Percentiles rank a stretch among this genome's conserved stretches.
These are phyloP conservation scores for Microstegium vimineum DNA, from an alignment of 176 grass and related monocot genomes.

Conservation along the genomic window DNA sequence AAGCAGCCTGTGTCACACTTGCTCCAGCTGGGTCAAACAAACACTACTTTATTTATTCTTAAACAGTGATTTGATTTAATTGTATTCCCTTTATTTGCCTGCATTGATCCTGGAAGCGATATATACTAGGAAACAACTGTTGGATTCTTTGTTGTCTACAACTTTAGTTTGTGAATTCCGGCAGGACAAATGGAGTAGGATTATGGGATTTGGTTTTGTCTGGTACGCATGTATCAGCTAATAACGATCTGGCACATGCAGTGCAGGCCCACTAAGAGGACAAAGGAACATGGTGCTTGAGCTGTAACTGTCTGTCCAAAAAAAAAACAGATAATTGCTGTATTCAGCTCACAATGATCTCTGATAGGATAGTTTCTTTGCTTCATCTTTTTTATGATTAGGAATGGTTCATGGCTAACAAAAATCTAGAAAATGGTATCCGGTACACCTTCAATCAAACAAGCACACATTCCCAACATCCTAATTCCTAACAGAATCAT, in stretches of 20 bases:
- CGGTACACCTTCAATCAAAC: slow-evolving; percentile 26
- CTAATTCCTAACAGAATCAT: slow-evolving; percentile 35
- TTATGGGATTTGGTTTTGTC: slow-evolving; percentile 30
- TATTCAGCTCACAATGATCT: slow-evolving; percentile 21
- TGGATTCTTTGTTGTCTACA: slow-evolving; percentile 10
- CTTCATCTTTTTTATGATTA: background rate
- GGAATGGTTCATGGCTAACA: background rate
- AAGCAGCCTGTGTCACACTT: background rate
- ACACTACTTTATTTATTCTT: background rate
- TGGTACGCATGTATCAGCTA: slow-evolving; percentile 22
- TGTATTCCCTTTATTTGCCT: background rate
- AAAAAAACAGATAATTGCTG: background rate
- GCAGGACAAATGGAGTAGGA: slow-evolving; percentile 3
- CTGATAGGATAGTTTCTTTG: background rate
- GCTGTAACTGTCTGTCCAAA: slow-evolving; percentile 29
- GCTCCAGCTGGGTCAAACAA: slow-evolving; percentile 19
- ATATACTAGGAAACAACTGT: background rate
- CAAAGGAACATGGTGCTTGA: slow-evolving; percentile 39
- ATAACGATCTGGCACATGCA: slow-evolving; percentile 32
- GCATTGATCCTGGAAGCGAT: slow-evolving; percentile 1
- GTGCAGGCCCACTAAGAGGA: slow-evolving; percentile 18
- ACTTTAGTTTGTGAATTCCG: slow-evolving; percentile 14
- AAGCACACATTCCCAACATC: slow-evolving; percentile 26
- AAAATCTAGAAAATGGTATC: slow-evolving; percentile 25
- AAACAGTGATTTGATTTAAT: background rate